Conservation (phyloP, 331 rosid species). For the Pyrus hybrid region DNA sequence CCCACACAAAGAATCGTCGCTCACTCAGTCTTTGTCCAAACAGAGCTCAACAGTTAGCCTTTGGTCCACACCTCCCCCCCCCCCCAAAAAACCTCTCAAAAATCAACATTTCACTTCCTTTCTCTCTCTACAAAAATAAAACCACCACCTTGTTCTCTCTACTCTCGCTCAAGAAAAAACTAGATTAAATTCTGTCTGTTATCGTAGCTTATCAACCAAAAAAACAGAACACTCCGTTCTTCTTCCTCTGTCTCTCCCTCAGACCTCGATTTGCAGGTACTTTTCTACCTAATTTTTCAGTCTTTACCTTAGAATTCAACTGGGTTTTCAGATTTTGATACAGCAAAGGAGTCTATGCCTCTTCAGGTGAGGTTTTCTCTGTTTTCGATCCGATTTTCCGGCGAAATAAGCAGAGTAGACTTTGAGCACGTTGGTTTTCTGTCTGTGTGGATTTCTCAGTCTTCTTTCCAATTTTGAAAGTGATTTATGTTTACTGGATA, state of each 20-base stretch:
- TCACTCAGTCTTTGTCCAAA: background rate
- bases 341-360: background rate
- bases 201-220: background rate
- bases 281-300: background rate
- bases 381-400: background rate
- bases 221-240: background rate
- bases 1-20: background rate
- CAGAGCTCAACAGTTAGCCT: background rate
- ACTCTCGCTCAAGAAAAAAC: background rate
- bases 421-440: background rate
- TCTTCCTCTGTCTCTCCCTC: background rate
- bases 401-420: background rate
- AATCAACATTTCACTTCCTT: background rate
- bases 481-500: background rate
- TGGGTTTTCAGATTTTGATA: background rate
- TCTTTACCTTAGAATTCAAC: background rate
- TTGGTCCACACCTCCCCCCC: background rate
- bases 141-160: too few species aligned
- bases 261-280: background rate
- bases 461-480: constrained; percentile 2
- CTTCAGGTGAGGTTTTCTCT: background rate
- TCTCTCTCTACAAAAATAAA: background rate
- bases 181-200: constrained; percentile 1
- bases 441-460: background rate
- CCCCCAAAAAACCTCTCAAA: background rate